Percentiles rank a stretch among this genome's conserved stretches.
phyloP scores from a whole-genome alignment of 148 eudicot genomes.

The Silene uniflora region DNA sequence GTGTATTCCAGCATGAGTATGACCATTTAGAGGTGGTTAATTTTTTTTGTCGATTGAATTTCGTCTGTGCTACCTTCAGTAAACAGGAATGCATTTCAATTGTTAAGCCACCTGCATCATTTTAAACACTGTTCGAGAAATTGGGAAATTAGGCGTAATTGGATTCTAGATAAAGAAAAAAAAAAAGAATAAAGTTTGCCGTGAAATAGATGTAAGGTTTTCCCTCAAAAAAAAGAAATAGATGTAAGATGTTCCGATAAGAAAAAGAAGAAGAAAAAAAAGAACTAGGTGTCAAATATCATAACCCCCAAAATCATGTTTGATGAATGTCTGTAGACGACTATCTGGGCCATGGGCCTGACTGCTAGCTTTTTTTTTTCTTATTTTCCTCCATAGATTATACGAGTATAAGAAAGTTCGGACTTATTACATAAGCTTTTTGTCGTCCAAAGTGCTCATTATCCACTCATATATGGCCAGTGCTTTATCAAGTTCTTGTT shows the following conservation, averaged over 20 bases:
- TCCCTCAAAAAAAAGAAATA: no score
- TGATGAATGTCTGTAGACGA: background rate
- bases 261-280: no score
- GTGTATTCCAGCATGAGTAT: constrained; percentile 96
- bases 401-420: no score
- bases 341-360: no score
- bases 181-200: background rate
- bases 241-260: no score
- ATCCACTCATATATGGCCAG: no score
- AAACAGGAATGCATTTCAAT: background rate
- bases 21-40: constrained; percentile 80
- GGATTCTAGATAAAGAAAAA: background rate
- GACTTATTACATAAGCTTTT: no score
- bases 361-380: no score
- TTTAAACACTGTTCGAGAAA: background rate
- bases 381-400: no score
- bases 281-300: background rate
- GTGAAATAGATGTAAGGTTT: background rate
- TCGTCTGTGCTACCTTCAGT: background rate
- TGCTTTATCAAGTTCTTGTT: background rate
- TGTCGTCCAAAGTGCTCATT: no score
- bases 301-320: background rate
- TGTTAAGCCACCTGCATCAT: background rate
- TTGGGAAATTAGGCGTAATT: background rate
- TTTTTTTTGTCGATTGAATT: background rate